A percentile compares a stretch with the other conserved stretches of the same genome.
phyloP scores from a whole-genome alignment of 73 alveolate species.

The Tetrahymena thermophila region DNA sequence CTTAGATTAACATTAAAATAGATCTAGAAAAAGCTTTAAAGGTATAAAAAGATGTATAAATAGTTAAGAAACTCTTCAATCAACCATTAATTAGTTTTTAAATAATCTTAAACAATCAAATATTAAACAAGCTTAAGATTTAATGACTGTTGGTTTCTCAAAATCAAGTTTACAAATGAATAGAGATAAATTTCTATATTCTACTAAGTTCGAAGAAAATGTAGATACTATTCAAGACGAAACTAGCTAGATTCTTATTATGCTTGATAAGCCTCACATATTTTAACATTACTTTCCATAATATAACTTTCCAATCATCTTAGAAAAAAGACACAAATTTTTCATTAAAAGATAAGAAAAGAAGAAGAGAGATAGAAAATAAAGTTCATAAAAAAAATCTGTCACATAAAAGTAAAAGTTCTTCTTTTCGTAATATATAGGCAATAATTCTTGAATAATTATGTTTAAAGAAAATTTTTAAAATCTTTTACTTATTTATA shows the following conservation, averaged over 20 bases:
- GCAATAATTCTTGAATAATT: not conserved
- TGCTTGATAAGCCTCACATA: not conserved
- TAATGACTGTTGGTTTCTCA: not conserved
- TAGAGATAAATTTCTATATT: not conserved
- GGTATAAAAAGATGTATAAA: not conserved
- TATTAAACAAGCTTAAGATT: not conserved
- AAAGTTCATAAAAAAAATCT: not conserved
- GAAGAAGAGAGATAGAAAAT: not conserved
- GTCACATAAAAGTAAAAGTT: no score
- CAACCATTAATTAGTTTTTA: not conserved
- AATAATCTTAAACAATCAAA: no score
- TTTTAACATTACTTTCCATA: not conserved
- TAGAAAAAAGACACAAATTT: not conserved
- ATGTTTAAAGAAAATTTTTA: no score
- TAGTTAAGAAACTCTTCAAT: not conserved
- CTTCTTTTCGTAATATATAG: not conserved
- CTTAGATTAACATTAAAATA: not conserved
- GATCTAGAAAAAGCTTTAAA: not conserved
- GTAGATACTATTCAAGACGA: not conserved
- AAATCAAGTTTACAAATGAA: not conserved
- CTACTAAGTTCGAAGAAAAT: not conserved
- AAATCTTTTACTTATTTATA: no score
- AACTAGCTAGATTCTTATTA: no score
- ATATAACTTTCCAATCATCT: not conserved
- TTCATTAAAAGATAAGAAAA: not conserved